phyloP scores from a whole-genome alignment of 805 yeast species.

The Komagataella kurtzmanii region DNA sequence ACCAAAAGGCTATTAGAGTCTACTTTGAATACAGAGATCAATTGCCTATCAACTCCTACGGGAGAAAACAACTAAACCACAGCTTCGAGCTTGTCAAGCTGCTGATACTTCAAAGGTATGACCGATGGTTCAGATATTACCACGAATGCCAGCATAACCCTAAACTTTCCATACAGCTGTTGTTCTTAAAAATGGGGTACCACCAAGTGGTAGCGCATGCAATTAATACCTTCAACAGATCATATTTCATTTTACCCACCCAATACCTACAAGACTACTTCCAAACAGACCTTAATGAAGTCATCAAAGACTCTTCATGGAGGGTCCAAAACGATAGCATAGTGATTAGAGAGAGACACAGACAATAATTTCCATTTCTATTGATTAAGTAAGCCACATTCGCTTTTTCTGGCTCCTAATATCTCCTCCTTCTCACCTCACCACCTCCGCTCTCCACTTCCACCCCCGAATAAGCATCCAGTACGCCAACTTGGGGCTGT shows the following conservation, averaged over 20 bases:
- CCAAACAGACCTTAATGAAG: background rate
- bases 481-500: background rate
- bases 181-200: conserved; percentile 27
- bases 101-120: background rate
- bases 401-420: background rate
- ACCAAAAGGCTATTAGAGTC: background rate
- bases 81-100: background rate
- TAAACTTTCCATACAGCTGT: background rate
- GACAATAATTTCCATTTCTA: background rate
- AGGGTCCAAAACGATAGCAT: background rate
- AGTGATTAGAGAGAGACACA: background rate
- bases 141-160: background rate
- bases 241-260: conserved; percentile 23
- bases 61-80: background rate
- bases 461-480: background rate
- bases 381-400: background rate
- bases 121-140: background rate
- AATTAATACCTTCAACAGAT: conserved; percentile 16
- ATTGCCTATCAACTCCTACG: background rate
- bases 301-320: background rate
- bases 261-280: background rate
- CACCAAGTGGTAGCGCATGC: conserved; percentile 18
- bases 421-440: background rate
- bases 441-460: background rate
- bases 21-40: background rate